These are phyloP conservation scores for Pseudopyrenochaeta lycopersici DNA, from an alignment of 2,329 filamentous ascomycete genomes.

Conservation along the genomic window DNA sequence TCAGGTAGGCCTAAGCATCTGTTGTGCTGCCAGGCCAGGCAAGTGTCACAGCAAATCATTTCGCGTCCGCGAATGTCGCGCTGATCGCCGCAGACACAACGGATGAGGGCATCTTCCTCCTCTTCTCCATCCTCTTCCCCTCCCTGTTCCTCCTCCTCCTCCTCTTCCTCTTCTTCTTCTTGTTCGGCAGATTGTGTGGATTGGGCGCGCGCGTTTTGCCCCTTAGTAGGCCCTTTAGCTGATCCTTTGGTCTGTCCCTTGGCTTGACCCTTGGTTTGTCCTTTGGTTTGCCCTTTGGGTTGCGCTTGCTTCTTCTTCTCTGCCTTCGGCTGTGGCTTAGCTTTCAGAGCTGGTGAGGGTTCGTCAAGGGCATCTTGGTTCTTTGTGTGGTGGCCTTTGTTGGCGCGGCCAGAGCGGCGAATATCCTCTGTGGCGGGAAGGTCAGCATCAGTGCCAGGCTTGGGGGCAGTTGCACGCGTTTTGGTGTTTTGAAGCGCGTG, in stretches of 20 bases:
- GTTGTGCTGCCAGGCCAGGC: constrained; percentile 96
- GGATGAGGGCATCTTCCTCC: constrained; percentile 77
- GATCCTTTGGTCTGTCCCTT: no score
- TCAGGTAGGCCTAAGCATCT: constrained; percentile 90
- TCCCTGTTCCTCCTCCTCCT: no score
- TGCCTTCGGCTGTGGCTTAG: constrained; percentile 55
- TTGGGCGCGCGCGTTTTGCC: constrained; percentile 50
- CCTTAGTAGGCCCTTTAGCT: no score
- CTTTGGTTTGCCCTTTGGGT: no score
- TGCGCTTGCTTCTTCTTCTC: constrained; percentile 42
- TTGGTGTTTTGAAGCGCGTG: constrained; percentile 9
- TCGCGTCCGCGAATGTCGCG: constrained; percentile 81
- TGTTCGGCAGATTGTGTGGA: constrained; percentile 44
- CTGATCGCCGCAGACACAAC: constrained; percentile 90
- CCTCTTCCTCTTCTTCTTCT: constrained; percentile 61
- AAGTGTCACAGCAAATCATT: constrained; percentile 96
- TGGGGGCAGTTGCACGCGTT: constrained; percentile 17
- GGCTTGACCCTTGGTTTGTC: constrained; percentile 54
- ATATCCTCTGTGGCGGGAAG: constrained; percentile 71
- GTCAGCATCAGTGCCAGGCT: constrained; percentile 35
- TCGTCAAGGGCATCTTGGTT: constrained; percentile 70
- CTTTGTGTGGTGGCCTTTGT: constrained; percentile 95
- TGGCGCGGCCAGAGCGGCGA: constrained; percentile 91
- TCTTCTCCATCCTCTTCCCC: constrained; percentile 51
- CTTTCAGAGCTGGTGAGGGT: constrained; percentile 55